phyloP scores from a whole-genome alignment of 1,139 yeast genomes.

The Zygosaccharomyces pseudobailii region DNA sequence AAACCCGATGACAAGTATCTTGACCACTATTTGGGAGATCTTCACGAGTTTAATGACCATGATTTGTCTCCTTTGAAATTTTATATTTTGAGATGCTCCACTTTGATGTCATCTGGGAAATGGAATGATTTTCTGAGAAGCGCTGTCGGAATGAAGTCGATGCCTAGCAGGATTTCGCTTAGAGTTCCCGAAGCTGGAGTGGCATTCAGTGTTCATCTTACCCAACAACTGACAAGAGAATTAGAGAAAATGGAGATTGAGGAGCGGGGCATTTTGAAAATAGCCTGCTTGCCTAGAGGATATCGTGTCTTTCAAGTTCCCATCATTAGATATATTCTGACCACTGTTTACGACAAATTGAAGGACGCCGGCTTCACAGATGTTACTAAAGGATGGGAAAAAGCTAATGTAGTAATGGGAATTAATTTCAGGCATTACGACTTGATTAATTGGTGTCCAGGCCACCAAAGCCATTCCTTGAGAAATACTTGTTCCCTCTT shows the following conservation, averaged over 20 bases:
- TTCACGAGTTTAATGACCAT: constrained; percentile 19
- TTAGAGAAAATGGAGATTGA: constrained; percentile 14
- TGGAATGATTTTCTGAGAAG: constrained; percentile 62
- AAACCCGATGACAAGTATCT: constrained; percentile 33
- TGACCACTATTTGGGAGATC: constrained; percentile 7
- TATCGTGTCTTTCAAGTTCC: constrained; percentile 20
- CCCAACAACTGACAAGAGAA: constrained; percentile 26
- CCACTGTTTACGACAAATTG: constrained; percentile 20
- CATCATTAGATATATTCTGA: constrained; percentile 17
- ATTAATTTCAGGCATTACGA: constrained; percentile 66
- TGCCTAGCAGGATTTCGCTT: constrained; percentile 34
- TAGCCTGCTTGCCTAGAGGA: constrained; percentile 17
- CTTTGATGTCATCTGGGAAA: constrained; percentile 47
- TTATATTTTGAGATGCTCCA: constrained; percentile 53
- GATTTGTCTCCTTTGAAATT: constrained; percentile 27
- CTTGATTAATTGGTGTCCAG: constrained; percentile 68
- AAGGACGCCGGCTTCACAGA: constrained; percentile 21
- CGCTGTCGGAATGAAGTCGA: constrained; percentile 34
- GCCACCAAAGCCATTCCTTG: constrained; percentile 31
- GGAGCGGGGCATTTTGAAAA: constrained; percentile 20
- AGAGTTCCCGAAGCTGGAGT: constrained; percentile 50
- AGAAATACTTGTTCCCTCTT: constrained; percentile 12
- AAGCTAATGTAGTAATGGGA: constrained; percentile 39
- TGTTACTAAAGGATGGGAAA: constrained; percentile 20
- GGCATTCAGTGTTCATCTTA: constrained; percentile 42